Base-by-base conservation (phyloP, 2,329 filamentous ascomycete species). In the Exophiala dermatitidis region DNA sequence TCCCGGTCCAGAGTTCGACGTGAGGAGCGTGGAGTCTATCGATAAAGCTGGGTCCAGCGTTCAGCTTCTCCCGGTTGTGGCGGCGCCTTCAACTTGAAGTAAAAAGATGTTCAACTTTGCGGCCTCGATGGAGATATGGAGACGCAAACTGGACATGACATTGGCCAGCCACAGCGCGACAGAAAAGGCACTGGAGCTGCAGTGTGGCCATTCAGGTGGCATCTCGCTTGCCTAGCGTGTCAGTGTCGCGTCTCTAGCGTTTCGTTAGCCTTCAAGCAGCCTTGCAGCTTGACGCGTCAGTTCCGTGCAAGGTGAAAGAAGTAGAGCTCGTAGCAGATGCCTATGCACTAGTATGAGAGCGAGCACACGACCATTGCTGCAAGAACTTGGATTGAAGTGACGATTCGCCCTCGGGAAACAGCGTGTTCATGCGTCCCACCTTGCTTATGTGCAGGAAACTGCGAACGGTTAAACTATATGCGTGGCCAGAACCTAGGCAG, bases 141-240 rank as follows among this genome's bases (percentile, higher is more conserved):
- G 38, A 41, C 26, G 38, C 28, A 41, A 28, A 9, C 5, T 26
- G 7, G 38, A 41, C 12, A 5, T 26, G 7, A 4, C 4, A 41
- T 41, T 41, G 38, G 38, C 38, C 38, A 28, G 7, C 3, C 3
- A 5, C 4, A 41, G 7, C 12, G 12, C 19, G 19, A 41, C 12
- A 5, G 28, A 46, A 19, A n/a, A 36, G 31, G 44, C 38, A 26
- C 9, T 34, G 8, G 32, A 44, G 32, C 7, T 46, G 32, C 7
- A 1, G 12, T 10, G 28, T 10, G 37, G 46, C 48, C 38, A 44
- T 4, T 45, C 10, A 44, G 30, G 8, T 37, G 29, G 29, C 30
- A 8, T 7, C 30, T 37, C 32, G 47, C 9, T 42, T 43, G 26
- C 6, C 34, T 54, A 54, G 52, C 52, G 52, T 47, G 52, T 46